Percentiles rank a stretch among this genome's conserved stretches.
Conservation (phyloP, 768 basidiomycete species). For the Myochromella boudieri region DNA sequence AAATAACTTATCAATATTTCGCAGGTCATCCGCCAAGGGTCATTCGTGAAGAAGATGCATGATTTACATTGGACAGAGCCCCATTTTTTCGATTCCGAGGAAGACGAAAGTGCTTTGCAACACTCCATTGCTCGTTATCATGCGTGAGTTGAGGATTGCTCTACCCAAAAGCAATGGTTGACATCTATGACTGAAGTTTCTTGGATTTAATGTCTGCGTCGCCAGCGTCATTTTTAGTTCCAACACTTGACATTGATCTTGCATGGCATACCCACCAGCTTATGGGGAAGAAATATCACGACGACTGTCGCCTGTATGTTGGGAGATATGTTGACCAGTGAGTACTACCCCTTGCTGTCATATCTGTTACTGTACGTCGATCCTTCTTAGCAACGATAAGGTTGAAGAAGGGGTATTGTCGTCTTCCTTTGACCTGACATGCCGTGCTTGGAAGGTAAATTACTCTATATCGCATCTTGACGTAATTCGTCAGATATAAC, state of each 20-base stretch:
- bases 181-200: no score
- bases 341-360: slow-evolving; percentile 16
- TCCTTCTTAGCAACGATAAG: slow-evolving; percentile 34
- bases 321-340: slow-evolving; percentile 57
- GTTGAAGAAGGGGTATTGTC: slow-evolving; percentile 46
- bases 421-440: slow-evolving; percentile 45
- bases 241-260: slow-evolving; percentile 74
- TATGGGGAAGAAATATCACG: slow-evolving; percentile 41
- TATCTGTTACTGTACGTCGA: background rate
- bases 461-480: background rate
- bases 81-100: slow-evolving; percentile 34
- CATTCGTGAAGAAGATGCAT: slow-evolving; percentile 54
- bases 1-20: background rate
- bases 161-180: no score
- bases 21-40: slow-evolving; percentile 56
- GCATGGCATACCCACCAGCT: slow-evolving; percentile 79
- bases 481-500: background rate
- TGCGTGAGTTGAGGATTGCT: no score
- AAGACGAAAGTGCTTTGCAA: slow-evolving; percentile 41
- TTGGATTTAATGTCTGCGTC: slow-evolving; percentile 52
- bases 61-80: slow-evolving; percentile 50
- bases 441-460: slow-evolving; percentile 21
- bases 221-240: slow-evolving; percentile 45
- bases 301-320: slow-evolving; percentile 41
- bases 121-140: slow-evolving; percentile 59